These are phyloP conservation scores for Rhododendron williamsianum DNA, from an alignment of 148 eudicot species.

Conservation along the genomic window DNA sequence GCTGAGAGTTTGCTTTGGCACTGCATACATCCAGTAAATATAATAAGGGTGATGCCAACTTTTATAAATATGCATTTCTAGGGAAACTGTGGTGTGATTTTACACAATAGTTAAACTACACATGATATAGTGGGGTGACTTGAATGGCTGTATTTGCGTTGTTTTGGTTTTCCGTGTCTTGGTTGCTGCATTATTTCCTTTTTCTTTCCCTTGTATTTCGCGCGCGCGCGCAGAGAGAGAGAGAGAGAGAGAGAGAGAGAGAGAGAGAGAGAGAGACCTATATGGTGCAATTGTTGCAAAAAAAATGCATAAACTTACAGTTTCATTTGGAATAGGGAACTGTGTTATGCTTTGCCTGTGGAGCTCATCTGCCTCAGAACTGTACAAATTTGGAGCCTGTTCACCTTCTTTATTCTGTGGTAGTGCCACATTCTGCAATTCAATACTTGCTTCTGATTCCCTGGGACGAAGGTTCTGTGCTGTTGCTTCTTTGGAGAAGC, in stretches of 20 bases:
- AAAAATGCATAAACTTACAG: conserved; percentile 30
- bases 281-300: background rate
- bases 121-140: background rate
- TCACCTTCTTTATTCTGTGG: conserved; percentile 17
- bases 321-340: conserved; percentile 20
- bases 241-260: background rate
- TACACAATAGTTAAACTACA: background rate
- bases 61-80: background rate
- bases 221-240: too few species aligned
- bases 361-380: conserved; percentile 19
- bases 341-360: conserved; percentile 13
- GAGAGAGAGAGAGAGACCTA: background rate
- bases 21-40: conserved; percentile 33
- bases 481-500: conserved; percentile 18
- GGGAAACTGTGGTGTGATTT: background rate
- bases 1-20: conserved; percentile 12
- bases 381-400: conserved; percentile 14
- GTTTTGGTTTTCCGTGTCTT: background rate
- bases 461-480: conserved; percentile 9
- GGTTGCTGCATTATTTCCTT: background rate
- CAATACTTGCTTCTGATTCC: conserved; percentile 17
- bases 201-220: background rate
- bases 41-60: conserved; percentile 6
- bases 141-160: background rate
- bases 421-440: conserved; percentile 8